Evolutionary conservation across 2,329 filamentous ascomycete species (phyloP).

Genomic region (Paramyrothecium sp.): DNA sequence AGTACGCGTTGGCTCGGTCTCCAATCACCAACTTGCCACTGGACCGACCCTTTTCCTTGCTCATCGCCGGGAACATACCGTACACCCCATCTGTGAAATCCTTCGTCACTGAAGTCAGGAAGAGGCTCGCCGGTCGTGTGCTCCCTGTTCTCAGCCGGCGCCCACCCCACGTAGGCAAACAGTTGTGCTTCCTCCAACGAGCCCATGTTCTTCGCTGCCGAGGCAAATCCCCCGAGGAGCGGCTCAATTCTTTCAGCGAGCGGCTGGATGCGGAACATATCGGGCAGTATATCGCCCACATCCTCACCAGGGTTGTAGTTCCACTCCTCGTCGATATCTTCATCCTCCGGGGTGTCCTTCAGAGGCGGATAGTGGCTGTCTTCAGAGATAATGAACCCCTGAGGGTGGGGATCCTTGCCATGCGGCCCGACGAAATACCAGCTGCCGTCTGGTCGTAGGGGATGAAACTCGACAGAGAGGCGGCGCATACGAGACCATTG

Average conservation of each 20-base stretch:
- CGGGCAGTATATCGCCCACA: conserved; percentile 4
- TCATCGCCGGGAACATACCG: conserved; percentile 11
- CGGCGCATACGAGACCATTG: neutral
- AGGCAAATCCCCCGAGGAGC: conserved; percentile 17
- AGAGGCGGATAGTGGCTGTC: neutral
- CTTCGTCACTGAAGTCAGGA: conserved; percentile 3
- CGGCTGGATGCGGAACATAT: conserved; percentile 20
- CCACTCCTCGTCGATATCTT: neutral
- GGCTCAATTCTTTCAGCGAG: conserved; percentile 15
- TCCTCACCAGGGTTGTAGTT: conserved; percentile 6
- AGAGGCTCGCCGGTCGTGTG: conserved; percentile 3
- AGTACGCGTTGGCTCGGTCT: conserved; percentile 15
- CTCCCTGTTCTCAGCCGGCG: conserved; percentile 13
- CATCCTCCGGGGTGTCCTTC: neutral
- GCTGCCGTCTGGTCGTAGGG: neutral
- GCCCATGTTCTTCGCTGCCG: conserved; percentile 16
- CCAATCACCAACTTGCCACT: conserved; percentile 21
- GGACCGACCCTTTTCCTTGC: conserved; percentile 10
- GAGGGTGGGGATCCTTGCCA: conserved; percentile 12
- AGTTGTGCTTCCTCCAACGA: conserved; percentile 19
- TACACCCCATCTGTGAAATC: conserved; percentile 16
- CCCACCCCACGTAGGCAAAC: conserved; percentile 17
- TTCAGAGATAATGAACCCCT: conserved; percentile 15
- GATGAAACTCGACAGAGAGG: neutral
- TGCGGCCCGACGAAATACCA: neutral